phyloP scores from a whole-genome alignment of 805 yeast species.

The Pachysolen tannophilus region DNA sequence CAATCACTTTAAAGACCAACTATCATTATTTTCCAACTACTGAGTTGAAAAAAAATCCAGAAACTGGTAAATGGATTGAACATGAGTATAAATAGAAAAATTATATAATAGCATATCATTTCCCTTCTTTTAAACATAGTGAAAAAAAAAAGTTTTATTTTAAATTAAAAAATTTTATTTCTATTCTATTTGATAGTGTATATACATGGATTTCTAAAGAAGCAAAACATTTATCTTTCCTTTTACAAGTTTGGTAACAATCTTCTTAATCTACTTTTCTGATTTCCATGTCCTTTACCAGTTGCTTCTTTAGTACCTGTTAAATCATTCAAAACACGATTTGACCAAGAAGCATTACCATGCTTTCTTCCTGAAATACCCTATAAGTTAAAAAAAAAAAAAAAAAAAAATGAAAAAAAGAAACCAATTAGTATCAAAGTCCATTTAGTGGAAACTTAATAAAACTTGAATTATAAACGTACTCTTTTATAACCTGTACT shows the following conservation, averaged over 20 bases:
- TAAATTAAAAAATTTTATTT: neutral
- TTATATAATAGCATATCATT: conserved; percentile 8
- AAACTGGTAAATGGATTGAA: conserved; percentile 45
- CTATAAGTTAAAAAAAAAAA: conserved; percentile 14
- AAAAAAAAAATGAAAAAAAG: neutral
- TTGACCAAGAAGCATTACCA: conserved; percentile 86
- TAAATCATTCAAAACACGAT: conserved; percentile 48
- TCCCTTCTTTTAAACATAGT: no score
- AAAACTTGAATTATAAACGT: no score
- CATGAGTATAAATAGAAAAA: conserved; percentile 35
- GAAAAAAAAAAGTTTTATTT: neutral
- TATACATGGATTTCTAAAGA: no score
- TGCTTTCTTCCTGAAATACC: conserved; percentile 84
- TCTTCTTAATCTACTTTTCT: conserved; percentile 50
- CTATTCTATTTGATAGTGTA: neutral
- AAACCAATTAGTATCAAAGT: neutral
- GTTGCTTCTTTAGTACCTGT: conserved; percentile 51
- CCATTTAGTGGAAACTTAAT: neutral
- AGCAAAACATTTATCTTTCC: neutral
- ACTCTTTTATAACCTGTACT: conserved; percentile 53
- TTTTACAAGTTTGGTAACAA: conserved; percentile 36
- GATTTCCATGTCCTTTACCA: conserved; percentile 39
- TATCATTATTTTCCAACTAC: conserved; percentile 82
- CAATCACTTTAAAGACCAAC: conserved; percentile 77
- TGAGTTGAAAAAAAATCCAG: conserved; percentile 42